phyloP scores from a whole-genome alignment of 257 asterid genomes.

The Cordia subcordata region DNA sequence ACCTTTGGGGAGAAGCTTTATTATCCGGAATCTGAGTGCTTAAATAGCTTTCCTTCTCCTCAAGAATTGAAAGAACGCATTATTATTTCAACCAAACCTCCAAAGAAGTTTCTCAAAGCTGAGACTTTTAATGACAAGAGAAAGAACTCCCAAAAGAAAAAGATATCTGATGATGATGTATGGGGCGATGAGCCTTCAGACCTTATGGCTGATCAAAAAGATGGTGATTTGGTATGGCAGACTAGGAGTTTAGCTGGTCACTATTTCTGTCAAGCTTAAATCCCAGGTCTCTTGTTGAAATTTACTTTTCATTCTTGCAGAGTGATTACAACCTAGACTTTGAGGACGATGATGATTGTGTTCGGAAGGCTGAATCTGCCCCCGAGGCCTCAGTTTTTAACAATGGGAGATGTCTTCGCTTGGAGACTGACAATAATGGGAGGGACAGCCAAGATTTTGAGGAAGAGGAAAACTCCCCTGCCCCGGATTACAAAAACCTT shows the following conservation, averaged over 20 bases:
- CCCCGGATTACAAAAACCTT: slow-evolving; percentile 58
- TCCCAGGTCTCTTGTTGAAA: not conserved
- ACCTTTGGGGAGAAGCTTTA: slow-evolving; percentile 73
- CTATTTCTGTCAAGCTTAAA: not conserved
- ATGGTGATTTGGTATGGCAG: slow-evolving; percentile 40
- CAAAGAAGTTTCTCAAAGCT: slow-evolving; percentile 79
- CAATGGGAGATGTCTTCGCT: not conserved
- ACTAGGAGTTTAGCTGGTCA: slow-evolving; percentile 4
- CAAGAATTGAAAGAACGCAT: slow-evolving; percentile 63
- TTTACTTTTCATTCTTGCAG: not conserved
- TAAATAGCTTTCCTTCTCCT: slow-evolving; percentile 74
- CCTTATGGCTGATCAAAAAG: slow-evolving; percentile 44
- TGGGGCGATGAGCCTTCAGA: slow-evolving; percentile 77
- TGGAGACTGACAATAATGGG: slow-evolving; percentile 32
- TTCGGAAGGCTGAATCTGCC: not conserved
- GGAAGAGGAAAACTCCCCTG: slow-evolving; percentile 36
- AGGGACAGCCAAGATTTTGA: slow-evolving; percentile 22
- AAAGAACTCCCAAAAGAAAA: slow-evolving; percentile 26
- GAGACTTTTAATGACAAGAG: slow-evolving; percentile 31
- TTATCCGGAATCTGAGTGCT: slow-evolving; percentile 53
- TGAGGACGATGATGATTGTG: not conserved
- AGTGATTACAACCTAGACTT: not conserved
- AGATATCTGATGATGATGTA: slow-evolving; percentile 61
- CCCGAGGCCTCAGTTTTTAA: not conserved
- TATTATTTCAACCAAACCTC: slow-evolving; percentile 88